Base-by-base conservation (phyloP, 2,329 filamentous ascomycete species). In the Fusarium sp. region DNA sequence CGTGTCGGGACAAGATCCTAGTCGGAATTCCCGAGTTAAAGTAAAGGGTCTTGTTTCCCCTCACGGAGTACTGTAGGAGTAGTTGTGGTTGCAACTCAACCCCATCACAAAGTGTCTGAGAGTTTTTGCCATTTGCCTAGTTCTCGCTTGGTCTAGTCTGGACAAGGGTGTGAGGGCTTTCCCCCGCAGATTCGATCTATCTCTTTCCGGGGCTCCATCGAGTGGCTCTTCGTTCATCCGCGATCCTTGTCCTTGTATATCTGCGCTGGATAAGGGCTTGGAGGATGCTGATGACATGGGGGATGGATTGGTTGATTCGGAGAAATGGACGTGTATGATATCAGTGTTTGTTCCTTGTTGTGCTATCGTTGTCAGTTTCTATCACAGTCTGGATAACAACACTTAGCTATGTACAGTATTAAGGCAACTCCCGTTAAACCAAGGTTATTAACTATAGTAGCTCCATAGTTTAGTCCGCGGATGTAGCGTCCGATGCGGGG, bases 111-210 rank as follows among this genome's bases (percentile, higher is more conserved):
- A 15, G 26, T 53, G 53, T 43, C 43, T 38, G 46, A 49, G 54
- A 40, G 49, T 50, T 57, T 69, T 67, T 66, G 40, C 62, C 51
- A 55, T 54, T 31, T 50, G 39, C 54, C 38, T 57, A 62, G 51
- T 31, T 24, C 51, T 59, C 42, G 46, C 50, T 43, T 38, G 46
- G 42, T 38, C 7, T 22, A 31, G 39, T 31, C 61, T 45, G 44
- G 61, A 40, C 46, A 45, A 39, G 58, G 61, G 34, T 46, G 26
- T 34, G 44, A 24, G 21, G 19, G 13, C 36, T 6, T 14, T 62
- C 49, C 66, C 64, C 67, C 67, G 66, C 66, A 63, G 52, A 70
- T 69, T 57, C 54, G 56, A 67, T 54, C 52, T 63, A 67, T 54
- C 52, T 63, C 34, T 43, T n/a, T 19, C 31, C 26, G 22, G 10